phyloP scores from a whole-genome alignment of 139 green algal genomes.

The Mychonastes homosphaera region DNA sequence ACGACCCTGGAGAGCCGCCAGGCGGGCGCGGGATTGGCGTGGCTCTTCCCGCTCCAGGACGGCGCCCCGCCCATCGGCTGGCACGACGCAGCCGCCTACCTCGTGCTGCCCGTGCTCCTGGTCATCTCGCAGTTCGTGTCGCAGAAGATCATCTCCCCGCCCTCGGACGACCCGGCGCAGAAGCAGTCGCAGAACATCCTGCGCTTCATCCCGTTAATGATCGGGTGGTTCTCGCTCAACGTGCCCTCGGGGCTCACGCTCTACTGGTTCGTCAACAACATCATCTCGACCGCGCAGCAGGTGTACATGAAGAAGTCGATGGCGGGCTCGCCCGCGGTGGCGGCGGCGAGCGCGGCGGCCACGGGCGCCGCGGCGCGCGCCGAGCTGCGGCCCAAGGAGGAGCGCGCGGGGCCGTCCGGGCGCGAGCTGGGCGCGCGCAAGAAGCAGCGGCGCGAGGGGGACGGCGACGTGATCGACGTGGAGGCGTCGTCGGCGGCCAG shows the following conservation, averaged over 20 bases:
- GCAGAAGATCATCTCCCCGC: conserved; percentile 63
- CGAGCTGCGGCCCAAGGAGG: conserved; percentile 35
- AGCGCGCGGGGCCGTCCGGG: neutral
- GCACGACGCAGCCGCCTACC: conserved; percentile 49
- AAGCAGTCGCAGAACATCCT: conserved; percentile 77
- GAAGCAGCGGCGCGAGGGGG: conserved; percentile 19
- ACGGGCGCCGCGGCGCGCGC: neutral
- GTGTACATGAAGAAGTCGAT: conserved; percentile 43
- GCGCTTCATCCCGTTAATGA: conserved; percentile 95
- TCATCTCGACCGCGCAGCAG: conserved; percentile 83
- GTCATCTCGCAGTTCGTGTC: conserved; percentile 60
- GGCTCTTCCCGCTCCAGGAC: conserved; percentile 60
- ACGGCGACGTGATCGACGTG: conserved; percentile 21
- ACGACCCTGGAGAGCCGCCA: conserved; percentile 30
- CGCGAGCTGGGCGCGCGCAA: conserved; percentile 39
- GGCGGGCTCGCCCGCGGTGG: conserved; percentile 9
- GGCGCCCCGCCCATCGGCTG: conserved; percentile 58
- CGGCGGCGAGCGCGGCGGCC: neutral
- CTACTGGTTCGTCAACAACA: conserved; percentile 99
- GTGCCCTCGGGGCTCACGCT: conserved; percentile 91
- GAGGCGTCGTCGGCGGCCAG: conserved; percentile 9
- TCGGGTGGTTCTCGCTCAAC: conserved; percentile 96
- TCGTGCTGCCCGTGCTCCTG: conserved; percentile 56
- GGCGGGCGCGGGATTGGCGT: conserved; percentile 44
- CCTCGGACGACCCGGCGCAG: conserved; percentile 47